Conservation (phyloP, 768 basidiomycete species). For the Tremella yokohamensis region DNA sequence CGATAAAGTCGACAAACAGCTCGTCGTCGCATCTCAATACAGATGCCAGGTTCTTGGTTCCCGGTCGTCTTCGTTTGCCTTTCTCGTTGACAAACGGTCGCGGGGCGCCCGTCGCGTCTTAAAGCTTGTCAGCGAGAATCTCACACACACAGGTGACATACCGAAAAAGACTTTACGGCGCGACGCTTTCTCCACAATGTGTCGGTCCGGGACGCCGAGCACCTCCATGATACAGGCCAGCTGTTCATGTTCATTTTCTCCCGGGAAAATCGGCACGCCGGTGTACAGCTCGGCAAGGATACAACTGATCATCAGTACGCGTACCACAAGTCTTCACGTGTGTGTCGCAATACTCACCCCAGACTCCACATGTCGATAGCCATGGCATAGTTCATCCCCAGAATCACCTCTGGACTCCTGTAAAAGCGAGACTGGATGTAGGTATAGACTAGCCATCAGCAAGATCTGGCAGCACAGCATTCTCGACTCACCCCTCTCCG, state of each 20-base stretch:
- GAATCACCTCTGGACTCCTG: constrained; percentile 98
- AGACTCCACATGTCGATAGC: constrained; percentile 99
- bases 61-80: constrained; percentile 85
- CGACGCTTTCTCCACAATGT: constrained; percentile 87
- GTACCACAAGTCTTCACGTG: constrained; percentile 6
- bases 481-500: constrained; percentile 82
- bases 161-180: constrained; percentile 95
- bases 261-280: constrained; percentile 97
- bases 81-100: constrained; percentile 94
- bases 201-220: constrained; percentile 89
- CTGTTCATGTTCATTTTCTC: constrained; percentile 98
- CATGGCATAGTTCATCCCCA: constrained; percentile 99
- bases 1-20: constrained; percentile 91
- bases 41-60: constrained; percentile 80
- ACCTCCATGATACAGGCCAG: constrained; percentile 99
- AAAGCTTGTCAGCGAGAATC: neutral
- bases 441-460: constrained; percentile 72
- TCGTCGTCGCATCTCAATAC: constrained; percentile 91
- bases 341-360: constrained; percentile 54
- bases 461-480: neutral
- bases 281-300: constrained; percentile 96
- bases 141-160: constrained; percentile 51
- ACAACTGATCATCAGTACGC: constrained; percentile 54
- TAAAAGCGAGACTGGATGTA: constrained; percentile 99
- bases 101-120: constrained; percentile 90